These are phyloP conservation scores for Lepidium didymum DNA, from an alignment of 345 rosid genomes.

Conservation along the genomic window DNA sequence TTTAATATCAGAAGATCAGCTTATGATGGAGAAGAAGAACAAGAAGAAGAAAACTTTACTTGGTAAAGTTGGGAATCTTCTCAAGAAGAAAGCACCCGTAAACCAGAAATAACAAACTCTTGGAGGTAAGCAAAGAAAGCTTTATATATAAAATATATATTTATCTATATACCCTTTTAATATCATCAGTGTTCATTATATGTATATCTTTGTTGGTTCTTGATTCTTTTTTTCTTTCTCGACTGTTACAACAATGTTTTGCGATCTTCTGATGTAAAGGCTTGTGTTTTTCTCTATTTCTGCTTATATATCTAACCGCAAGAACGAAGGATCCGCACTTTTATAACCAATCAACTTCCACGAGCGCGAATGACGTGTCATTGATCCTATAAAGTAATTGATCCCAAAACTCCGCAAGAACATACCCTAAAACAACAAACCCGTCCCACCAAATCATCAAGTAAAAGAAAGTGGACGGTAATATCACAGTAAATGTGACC, in stretches of 20 bases:
- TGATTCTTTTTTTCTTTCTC: constrained; percentile 25
- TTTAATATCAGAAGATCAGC: constrained; percentile 51
- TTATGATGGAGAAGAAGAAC: constrained; percentile 26
- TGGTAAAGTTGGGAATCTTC: constrained; percentile 83
- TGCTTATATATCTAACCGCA: not conserved
- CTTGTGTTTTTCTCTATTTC: not conserved
- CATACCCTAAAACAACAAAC: constrained; percentile 43
- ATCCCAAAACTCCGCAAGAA: constrained; percentile 59
- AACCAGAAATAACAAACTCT: constrained; percentile 46
- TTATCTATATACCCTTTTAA: constrained; percentile 17
- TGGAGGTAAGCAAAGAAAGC: constrained; percentile 8
- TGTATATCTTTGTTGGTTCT: constrained; percentile 20
- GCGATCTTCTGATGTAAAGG: constrained; percentile 15
- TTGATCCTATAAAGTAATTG: constrained; percentile 23
- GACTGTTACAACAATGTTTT: constrained; percentile 10
- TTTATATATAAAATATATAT: not conserved
- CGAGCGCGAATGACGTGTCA: not conserved
- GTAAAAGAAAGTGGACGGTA: constrained; percentile 68
- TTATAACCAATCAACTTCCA: not conserved
- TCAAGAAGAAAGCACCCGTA: constrained; percentile 78
- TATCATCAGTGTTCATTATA: constrained; percentile 17
- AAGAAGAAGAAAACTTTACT: constrained; percentile 94
- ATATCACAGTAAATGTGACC: constrained; percentile 36
- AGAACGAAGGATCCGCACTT: not conserved
- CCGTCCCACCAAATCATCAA: constrained; percentile 45